phyloP scores from a whole-genome alignment of 2,329 filamentous ascomycete species.

The Daldinia eschscholtzii region DNA sequence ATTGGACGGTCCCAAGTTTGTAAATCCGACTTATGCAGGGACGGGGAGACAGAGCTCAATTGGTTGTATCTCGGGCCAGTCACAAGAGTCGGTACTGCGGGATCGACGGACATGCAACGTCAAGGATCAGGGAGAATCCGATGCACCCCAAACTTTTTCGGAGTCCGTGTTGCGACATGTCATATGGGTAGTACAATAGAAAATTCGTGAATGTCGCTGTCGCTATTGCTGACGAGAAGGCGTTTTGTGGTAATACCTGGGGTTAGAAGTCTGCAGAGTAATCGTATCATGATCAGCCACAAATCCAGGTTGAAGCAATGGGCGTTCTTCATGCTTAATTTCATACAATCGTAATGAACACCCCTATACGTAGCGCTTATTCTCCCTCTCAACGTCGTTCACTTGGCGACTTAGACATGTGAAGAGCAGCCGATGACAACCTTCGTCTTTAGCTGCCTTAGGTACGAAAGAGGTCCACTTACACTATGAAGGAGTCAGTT shows the following conservation, averaged over 20 bases:
- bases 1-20: conserved; percentile 42
- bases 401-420: conserved; percentile 19
- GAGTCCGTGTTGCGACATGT: conserved; percentile 37
- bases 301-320: not conserved
- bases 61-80: conserved; percentile 33
- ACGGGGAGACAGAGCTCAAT: conserved; percentile 29
- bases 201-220: conserved; percentile 38
- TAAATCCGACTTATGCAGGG: conserved; percentile 41
- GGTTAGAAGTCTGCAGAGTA: conserved; percentile 1
- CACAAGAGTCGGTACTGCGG: conserved; percentile 36
- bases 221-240: conserved; percentile 27
- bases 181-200: conserved; percentile 9
- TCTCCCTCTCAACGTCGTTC: conserved; percentile 3
- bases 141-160: conserved; percentile 32
- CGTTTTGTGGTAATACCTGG: conserved; percentile 29
- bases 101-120: conserved; percentile 44
- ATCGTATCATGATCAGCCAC: conserved; percentile 11
- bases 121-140: conserved; percentile 39
- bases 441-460: not conserved
- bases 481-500: conserved; percentile 1
- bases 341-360: conserved; percentile 19
- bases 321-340: conserved; percentile 2
- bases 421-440: conserved; percentile 19
- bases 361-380: conserved; percentile 21
- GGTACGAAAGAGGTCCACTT: not conserved